Percentiles rank a stretch among this genome's conserved stretches.
These are phyloP conservation scores for Chrysosporium keratinophilum DNA, from an alignment of 2,329 filamentous ascomycete genomes.

Conservation along the genomic window DNA sequence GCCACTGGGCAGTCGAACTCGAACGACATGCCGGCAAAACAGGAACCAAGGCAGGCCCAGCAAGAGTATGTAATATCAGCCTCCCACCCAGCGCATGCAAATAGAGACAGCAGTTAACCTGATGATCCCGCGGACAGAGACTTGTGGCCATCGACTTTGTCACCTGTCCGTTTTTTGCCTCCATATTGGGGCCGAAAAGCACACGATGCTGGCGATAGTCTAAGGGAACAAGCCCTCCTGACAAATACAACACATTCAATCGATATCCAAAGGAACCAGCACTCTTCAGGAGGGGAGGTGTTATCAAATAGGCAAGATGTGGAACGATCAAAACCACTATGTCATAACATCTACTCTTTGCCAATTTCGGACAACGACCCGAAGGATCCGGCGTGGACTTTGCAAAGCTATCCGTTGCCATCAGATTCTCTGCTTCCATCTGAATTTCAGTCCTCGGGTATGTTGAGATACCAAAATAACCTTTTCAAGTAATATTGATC, in stretches of 20 bases:
- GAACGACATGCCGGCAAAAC: conserved; percentile 1
- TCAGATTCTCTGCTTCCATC: conserved; percentile 9
- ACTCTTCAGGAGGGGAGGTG: not conserved
- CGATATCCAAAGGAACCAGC: not conserved
- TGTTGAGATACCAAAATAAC: not conserved
- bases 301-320: not conserved
- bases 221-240: not conserved
- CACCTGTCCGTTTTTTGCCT: conserved; percentile 9
- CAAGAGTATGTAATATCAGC: conserved; percentile 5
- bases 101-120: not conserved
- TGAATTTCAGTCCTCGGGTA: conserved; percentile 10
- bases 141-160: conserved; percentile 11
- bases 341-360: conserved; percentile 13
- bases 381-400: conserved; percentile 9
- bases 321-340: not conserved
- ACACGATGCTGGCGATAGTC: not conserved
- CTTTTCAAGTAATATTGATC: not conserved
- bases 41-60: not conserved
- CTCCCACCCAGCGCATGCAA: not conserved
- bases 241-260: not conserved
- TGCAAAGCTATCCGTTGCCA: conserved; percentile 9
- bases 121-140: not conserved
- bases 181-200: conserved; percentile 4
- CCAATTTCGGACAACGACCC: conserved; percentile 3
- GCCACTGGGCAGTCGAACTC: not conserved